phyloP scores from a whole-genome alignment of 768 basidiomycete genomes.

The Leucocoprinus sp. region DNA sequence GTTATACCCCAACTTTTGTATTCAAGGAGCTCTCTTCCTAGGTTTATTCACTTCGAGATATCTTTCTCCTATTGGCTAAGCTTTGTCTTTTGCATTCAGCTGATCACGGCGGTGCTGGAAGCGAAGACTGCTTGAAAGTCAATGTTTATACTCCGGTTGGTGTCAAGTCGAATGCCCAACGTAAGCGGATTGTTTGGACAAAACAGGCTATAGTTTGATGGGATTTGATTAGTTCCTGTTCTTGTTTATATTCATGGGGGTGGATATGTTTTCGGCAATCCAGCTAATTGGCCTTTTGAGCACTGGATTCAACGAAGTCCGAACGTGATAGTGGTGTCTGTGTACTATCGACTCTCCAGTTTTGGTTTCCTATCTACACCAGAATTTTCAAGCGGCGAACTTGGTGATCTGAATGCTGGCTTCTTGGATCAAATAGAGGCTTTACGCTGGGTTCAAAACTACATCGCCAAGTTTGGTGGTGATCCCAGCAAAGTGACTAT shows the following conservation, averaged over 20 bases:
- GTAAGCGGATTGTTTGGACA: slow-evolving; percentile 24
- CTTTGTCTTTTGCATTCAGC: neutral
- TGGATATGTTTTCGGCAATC: slow-evolving; percentile 52
- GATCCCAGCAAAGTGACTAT: slow-evolving; percentile 49
- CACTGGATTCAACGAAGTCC: slow-evolving; percentile 57
- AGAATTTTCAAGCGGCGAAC: slow-evolving; percentile 28
- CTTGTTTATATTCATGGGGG: slow-evolving; percentile 44
- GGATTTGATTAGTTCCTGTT: slow-evolving; percentile 30
- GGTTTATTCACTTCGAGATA: neutral
- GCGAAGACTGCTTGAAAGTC: slow-evolving; percentile 61
- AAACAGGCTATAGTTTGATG: neutral
- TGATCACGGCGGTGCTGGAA: slow-evolving; percentile 55
- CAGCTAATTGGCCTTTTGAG: slow-evolving; percentile 59
- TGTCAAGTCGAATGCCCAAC: slow-evolving; percentile 35
- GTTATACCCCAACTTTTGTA: slow-evolving; percentile 46
- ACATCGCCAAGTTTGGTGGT: slow-evolving; percentile 60
- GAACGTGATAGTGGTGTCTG: slow-evolving; percentile 54
- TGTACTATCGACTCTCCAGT: slow-evolving; percentile 56
- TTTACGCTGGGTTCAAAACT: slow-evolving; percentile 53
- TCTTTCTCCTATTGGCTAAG: neutral
- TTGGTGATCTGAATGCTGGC: slow-evolving; percentile 46
- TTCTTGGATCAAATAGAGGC: slow-evolving; percentile 56
- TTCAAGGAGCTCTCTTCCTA: slow-evolving; percentile 37
- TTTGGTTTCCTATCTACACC: slow-evolving; percentile 56
- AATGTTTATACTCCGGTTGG: slow-evolving; percentile 53